Evolutionary conservation across 2,329 filamentous ascomycete species (phyloP).

Genomic region (Sclerotiophoma versabilis): DNA sequence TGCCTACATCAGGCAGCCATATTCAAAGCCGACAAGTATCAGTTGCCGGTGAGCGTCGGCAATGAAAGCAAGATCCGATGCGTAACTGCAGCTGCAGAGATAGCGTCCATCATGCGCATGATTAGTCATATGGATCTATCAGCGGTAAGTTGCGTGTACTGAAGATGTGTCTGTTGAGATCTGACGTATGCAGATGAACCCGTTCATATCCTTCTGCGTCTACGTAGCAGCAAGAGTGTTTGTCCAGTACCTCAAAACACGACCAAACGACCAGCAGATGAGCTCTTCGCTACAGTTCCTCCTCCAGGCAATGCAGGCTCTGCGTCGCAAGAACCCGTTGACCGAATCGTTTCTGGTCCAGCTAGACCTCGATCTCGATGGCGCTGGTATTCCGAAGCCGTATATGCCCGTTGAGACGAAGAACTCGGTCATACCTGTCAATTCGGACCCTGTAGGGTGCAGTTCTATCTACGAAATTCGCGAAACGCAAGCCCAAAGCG

Average conservation of each 20-base stretch:
- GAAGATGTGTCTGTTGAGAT: background rate
- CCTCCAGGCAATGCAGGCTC: slow-evolving; percentile 84
- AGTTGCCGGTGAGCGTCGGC: slow-evolving; percentile 76
- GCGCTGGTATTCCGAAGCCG: slow-evolving; percentile 68
- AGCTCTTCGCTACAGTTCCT: slow-evolving; percentile 88
- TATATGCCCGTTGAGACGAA: slow-evolving; percentile 22
- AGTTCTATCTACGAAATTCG: slow-evolving; percentile 45
- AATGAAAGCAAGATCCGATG: slow-evolving; percentile 92
- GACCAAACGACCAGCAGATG: slow-evolving; percentile 82
- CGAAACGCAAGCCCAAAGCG: slow-evolving; percentile 39
- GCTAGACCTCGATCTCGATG: slow-evolving; percentile 88
- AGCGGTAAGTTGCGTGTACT: slow-evolving; percentile 64
- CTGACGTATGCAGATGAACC: slow-evolving; percentile 75
- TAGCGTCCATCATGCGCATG: slow-evolving; percentile 93
- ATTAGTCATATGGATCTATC: slow-evolving; percentile 89
- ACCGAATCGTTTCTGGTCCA: slow-evolving; percentile 96
- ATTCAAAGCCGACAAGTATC: slow-evolving; percentile 93
- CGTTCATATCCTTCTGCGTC: slow-evolving; percentile 92
- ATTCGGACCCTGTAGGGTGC: slow-evolving; percentile 40
- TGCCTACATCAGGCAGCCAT: slow-evolving; percentile 98
- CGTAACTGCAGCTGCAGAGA: slow-evolving; percentile 91
- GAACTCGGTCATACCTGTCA: slow-evolving; percentile 25
- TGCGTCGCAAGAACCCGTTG: slow-evolving; percentile 87
- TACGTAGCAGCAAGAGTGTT: slow-evolving; percentile 97
- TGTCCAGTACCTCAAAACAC: slow-evolving; percentile 92